Conservation (phyloP, 2,329 filamentous ascomycete species). For the Aspergillus caelatus region DNA sequence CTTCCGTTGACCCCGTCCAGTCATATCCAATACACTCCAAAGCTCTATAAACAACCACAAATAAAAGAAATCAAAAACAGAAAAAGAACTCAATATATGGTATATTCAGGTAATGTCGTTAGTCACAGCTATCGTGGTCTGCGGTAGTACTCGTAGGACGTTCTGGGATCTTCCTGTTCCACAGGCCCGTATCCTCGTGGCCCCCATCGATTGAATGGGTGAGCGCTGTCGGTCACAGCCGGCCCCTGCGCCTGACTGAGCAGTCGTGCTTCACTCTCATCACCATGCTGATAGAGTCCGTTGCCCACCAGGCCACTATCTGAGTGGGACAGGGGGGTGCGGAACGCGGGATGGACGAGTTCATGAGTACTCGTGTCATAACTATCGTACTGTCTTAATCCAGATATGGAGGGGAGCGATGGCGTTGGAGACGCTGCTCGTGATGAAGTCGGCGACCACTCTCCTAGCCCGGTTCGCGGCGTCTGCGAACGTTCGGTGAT, state of each 20-base stretch:
- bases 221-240: constrained; percentile 23
- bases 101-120: neutral
- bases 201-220: constrained; percentile 38
- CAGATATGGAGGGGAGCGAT: constrained; percentile 35
- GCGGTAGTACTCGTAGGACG: constrained; percentile 41
- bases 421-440: constrained; percentile 44
- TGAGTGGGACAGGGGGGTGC: constrained; percentile 30
- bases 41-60: constrained; percentile 1
- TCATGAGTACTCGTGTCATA: constrained; percentile 27
- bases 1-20: neutral
- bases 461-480: constrained; percentile 40
- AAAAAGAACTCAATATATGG: constrained; percentile 3
- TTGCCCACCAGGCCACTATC: constrained; percentile 24
- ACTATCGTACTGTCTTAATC: constrained; percentile 29
- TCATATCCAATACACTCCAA: constrained; percentile 3
- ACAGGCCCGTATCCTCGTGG: constrained; percentile 41
- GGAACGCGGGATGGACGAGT: constrained; percentile 41
- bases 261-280: constrained; percentile 45
- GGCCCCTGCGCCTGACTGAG: constrained; percentile 41
- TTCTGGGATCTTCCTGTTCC: constrained; percentile 38
- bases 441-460: constrained; percentile 44
- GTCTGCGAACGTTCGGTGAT: constrained; percentile 50
- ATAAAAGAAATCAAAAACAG: constrained; percentile 1
- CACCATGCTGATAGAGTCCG: constrained; percentile 37
- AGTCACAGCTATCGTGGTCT: constrained; percentile 18